These are phyloP conservation scores for Boletus reticuloceps DNA, from an alignment of 768 basidiomycete species.

Conservation along the genomic window DNA sequence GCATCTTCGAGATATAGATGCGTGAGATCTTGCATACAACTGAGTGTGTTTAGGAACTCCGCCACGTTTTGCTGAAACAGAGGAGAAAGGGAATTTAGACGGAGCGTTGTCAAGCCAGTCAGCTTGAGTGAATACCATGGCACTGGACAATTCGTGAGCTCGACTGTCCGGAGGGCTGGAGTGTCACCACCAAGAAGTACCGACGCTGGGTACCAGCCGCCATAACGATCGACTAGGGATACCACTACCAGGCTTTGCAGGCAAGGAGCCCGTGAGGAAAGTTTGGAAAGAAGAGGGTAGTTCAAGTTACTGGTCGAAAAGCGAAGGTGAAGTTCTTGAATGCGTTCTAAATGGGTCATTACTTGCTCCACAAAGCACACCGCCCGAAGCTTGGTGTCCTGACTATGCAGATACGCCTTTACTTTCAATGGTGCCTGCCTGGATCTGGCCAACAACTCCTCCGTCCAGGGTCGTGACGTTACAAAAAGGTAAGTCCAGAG, in stretches of 20 bases:
- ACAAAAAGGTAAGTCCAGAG: not conserved
- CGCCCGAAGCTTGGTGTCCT: not conserved
- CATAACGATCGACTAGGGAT: not conserved
- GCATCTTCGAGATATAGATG: not conserved
- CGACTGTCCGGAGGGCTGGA: not conserved
- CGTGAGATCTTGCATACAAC: not conserved
- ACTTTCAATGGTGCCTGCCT: not conserved
- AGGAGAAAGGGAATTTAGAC: not conserved
- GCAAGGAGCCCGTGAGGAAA: not conserved
- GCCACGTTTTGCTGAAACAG: not conserved
- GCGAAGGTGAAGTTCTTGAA: not conserved
- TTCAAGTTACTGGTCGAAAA: not conserved
- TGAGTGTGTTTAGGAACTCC: not conserved
- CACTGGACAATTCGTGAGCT: not conserved
- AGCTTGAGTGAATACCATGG: not conserved
- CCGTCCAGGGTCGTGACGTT: not conserved
- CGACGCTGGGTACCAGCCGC: no score
- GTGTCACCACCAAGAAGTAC: not conserved
- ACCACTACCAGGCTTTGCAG: not conserved
- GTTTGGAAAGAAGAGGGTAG: not conserved
- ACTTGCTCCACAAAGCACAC: not conserved
- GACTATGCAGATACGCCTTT: not conserved
- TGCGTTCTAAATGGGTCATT: not conserved
- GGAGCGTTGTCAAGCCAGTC: not conserved
- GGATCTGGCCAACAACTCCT: not conserved